Evolutionary conservation across 2,329 filamentous ascomycete genomes (phyloP).

Genomic region (Clonostachys rosea): DNA sequence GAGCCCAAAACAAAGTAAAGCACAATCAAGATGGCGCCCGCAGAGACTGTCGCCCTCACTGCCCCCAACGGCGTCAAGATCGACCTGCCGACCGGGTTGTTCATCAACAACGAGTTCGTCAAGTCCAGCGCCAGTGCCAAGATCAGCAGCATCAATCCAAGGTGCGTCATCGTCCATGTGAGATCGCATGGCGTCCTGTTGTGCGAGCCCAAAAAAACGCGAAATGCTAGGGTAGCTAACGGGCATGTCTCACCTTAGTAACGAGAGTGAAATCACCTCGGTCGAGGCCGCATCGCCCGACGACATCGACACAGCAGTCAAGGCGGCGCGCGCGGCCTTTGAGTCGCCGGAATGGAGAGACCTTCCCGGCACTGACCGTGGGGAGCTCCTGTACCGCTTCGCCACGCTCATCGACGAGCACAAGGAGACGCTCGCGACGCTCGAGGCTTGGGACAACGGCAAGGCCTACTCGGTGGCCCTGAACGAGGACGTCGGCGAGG

Average conservation of each 20-base stretch:
- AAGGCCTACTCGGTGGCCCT: constrained; percentile 59
- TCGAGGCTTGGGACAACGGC: constrained; percentile 73
- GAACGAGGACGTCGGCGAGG: constrained; percentile 48
- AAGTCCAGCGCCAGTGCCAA: constrained; percentile 5
- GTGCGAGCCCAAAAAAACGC: no score
- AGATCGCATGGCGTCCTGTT: no score
- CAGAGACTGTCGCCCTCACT: no score
- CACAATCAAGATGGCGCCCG: no score
- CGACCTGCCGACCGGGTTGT: constrained; percentile 8
- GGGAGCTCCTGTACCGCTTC: constrained; percentile 62
- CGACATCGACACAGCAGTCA: constrained; percentile 12
- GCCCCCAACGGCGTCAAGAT: no score
- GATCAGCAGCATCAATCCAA: constrained; percentile 7
- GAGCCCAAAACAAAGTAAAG: no score
- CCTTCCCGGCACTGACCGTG: constrained; percentile 58
- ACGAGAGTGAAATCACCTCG: constrained; percentile 7
- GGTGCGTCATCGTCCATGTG: no score
- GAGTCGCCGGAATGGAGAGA: constrained; percentile 62
- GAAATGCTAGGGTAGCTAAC: constrained; percentile 21
- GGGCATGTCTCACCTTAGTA: constrained; percentile 1
- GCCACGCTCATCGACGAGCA: constrained; percentile 64
- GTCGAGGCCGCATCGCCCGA: constrained; percentile 7
- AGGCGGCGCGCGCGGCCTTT: constrained; percentile 56
- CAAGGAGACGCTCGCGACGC: constrained; percentile 34
- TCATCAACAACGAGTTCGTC: constrained; percentile 11